Evolutionary conservation across 495 filamentous ascomycete genomes (phyloP).

Genomic region (Penicillium steckii): DNA sequence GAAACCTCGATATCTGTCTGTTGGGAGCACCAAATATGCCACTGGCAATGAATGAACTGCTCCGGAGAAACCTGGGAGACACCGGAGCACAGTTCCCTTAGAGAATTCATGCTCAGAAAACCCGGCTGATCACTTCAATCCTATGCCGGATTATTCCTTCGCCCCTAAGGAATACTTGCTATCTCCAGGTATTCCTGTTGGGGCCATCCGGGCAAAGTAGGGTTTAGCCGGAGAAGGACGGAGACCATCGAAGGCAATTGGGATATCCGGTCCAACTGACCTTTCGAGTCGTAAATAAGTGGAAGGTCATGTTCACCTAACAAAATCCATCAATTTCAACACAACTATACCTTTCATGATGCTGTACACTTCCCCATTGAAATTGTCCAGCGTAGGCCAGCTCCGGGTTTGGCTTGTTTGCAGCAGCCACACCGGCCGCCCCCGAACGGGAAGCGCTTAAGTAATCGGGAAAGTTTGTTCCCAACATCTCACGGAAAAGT

Average conservation of each 20-base stretch:
- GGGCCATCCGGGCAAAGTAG: not conserved
- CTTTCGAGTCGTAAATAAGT: not conserved
- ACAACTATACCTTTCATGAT: not conserved
- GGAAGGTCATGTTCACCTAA: not conserved
- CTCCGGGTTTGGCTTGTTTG: conserved; percentile 34
- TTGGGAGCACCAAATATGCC: not conserved
- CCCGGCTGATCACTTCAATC: no score
- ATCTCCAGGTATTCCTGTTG: not conserved
- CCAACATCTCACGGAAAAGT: conserved; percentile 39
- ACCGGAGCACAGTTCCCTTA: not conserved
- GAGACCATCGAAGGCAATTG: not conserved
- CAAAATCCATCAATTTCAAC: not conserved
- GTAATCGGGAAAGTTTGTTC: conserved; percentile 45
- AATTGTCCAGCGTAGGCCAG: conserved; percentile 10
- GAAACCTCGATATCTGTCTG: no score
- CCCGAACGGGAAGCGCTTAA: conserved; percentile 36
- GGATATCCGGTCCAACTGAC: not conserved
- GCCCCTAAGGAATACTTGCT: not conserved
- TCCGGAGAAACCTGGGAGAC: not conserved
- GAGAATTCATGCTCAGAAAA: not conserved
- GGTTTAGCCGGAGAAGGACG: not conserved
- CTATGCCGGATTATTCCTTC: not conserved
- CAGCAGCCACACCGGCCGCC: conserved; percentile 34
- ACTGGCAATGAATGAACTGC: not conserved
- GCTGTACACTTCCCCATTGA: not conserved